Conservation (phyloP, 495 filamentous ascomycete genomes). For the Lasiosphaeria hispida region DNA sequence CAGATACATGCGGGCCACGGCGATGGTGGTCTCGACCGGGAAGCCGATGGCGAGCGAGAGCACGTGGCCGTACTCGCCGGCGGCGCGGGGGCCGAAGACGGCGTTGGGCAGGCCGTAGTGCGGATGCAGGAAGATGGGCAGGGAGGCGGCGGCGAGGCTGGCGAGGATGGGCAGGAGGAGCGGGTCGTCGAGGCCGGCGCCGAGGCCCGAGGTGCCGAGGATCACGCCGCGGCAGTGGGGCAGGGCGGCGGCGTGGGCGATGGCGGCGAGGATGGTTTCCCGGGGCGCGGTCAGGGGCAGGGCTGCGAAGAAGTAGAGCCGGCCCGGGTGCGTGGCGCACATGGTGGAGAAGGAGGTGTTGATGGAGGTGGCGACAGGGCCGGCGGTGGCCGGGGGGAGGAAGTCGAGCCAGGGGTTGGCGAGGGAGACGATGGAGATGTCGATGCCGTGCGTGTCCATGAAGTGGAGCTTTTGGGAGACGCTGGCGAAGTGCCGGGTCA, state of each 20-base stretch:
- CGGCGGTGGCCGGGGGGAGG: slow-evolving; percentile 59
- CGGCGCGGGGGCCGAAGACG: slow-evolving; percentile 69
- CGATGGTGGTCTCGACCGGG: slow-evolving; percentile 91
- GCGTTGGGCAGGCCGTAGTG: slow-evolving; percentile 83
- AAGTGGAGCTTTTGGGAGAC: slow-evolving; percentile 74
- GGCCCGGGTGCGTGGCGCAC: slow-evolving; percentile 56
- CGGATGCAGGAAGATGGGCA: slow-evolving; percentile 83
- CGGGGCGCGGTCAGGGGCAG: slow-evolving; percentile 71
- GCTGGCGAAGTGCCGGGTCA: slow-evolving; percentile 72
- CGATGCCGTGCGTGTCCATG: slow-evolving; percentile 81
- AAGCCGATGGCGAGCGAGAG: slow-evolving; percentile 85
- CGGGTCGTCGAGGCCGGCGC: slow-evolving; percentile 77
- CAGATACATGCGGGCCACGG: slow-evolving; percentile 82
- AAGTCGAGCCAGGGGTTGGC: slow-evolving; percentile 98
- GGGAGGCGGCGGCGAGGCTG: slow-evolving; percentile 59
- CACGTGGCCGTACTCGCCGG: slow-evolving; percentile 77
- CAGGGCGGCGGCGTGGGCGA: slow-evolving; percentile 57
- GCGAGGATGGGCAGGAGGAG: slow-evolving; percentile 66
- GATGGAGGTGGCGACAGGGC: slow-evolving; percentile 58
- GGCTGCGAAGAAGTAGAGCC: slow-evolving; percentile 77
- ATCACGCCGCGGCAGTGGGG: slow-evolving; percentile 78
- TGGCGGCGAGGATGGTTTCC: slow-evolving; percentile 60
- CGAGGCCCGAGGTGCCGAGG: slow-evolving; percentile 81
- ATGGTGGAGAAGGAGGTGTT: slow-evolving; percentile 74
- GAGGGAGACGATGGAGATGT: slow-evolving; percentile 80